These are phyloP conservation scores for Aspergillus uvarum DNA, from an alignment of 2,329 filamentous ascomycete genomes.

Conservation along the genomic window DNA sequence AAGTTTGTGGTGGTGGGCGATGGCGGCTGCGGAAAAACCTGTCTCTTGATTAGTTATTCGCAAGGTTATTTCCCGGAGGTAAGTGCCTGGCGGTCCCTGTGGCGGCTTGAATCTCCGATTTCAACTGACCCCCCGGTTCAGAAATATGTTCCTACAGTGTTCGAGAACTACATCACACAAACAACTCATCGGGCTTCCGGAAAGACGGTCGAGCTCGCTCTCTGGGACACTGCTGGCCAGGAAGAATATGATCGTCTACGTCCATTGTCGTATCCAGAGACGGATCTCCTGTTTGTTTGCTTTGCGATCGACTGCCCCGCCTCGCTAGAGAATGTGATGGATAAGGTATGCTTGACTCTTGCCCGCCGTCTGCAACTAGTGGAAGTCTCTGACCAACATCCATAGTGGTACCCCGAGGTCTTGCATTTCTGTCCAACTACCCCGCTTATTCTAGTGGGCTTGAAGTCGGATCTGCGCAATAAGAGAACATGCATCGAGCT, in stretches of 20 bases:
- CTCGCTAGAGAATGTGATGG: conserved; percentile 95
- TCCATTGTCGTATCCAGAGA: conserved; percentile 95
- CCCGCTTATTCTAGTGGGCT: conserved; percentile 88
- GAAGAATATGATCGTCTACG: conserved; percentile 97
- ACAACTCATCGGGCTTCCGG: conserved; percentile 82
- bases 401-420: conserved; percentile 97
- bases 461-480: conserved; percentile 93
- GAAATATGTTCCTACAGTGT: conserved; percentile 99
- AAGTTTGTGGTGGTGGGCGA: conserved; percentile 99
- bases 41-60: conserved; percentile 96
- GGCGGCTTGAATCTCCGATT: background rate
- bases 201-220: conserved; percentile 91
- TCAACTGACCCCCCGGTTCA: conserved; percentile 40
- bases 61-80: conserved; percentile 99
- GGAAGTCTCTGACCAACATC: conserved; percentile 3
- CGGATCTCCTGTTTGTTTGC: conserved; percentile 96
- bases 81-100: conserved; percentile 30
- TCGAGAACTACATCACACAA: conserved; percentile 99
- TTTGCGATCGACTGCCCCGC: conserved; percentile 99
- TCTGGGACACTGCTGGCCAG: conserved; percentile 98
- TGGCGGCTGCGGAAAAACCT: conserved; percentile 97
- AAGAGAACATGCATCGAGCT: conserved; percentile 98
- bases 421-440: conserved; percentile 98
- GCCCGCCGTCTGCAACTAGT: conserved; percentile 7
- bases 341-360: conserved; percentile 69